Base-by-base conservation (phyloP, 2,329 filamentous ascomycete genomes). In the Orbilia blumenaviensis region DNA sequence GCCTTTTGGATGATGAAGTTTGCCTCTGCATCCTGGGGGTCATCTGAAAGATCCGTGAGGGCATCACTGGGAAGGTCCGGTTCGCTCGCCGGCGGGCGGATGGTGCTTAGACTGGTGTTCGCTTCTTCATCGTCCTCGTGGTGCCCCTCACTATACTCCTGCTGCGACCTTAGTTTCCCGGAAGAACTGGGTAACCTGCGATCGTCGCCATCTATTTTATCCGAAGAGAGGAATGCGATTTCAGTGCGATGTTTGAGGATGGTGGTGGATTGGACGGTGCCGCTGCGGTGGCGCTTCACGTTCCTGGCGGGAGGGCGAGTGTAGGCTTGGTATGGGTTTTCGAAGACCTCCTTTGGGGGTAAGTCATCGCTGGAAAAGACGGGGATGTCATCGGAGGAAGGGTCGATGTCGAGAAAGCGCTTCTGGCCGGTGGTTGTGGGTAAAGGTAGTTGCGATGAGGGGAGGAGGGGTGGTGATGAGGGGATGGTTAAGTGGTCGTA, bases 301-400 rank as follows among this genome's bases (percentile, higher is more conserved):
- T 34, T 67, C 9, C 69, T 34, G 25, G 54, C 32, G 12, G 42
- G n/a, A n/a, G n/a, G 44, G 48, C 68, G 38, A 44, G 27, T 34
- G 54, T 67, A 74, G 41, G 50, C 50, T 27, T 67, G 41, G 52
- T 74, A 66, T 2, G 62, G 69, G 34, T 73, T 66, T 6, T 48
- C 68, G 34, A 66, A 66, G 58, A 71, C 46, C 21, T 71, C 66
- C 10, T 63, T 71, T 0, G 68, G 69, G 6, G 62, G 69, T 5
- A 66, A 56, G 18, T 74, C 69, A 62, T 74, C 69, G 62, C 69
- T 74, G 27, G 69, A 74, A 56, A 67, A 74, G 25, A 74, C 69
- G 16, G 69, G 69, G 29, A 66, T 66, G 34, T 74, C 69, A 14
- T 74, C 69, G 32, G 62, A 74, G 14, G 69, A 74, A 3, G 42